A percentile compares a stretch with the other conserved stretches of the same genome.
Evolutionary conservation across 2,329 filamentous ascomycete species (phyloP).

Genomic region (Neoascochyta sp.): DNA sequence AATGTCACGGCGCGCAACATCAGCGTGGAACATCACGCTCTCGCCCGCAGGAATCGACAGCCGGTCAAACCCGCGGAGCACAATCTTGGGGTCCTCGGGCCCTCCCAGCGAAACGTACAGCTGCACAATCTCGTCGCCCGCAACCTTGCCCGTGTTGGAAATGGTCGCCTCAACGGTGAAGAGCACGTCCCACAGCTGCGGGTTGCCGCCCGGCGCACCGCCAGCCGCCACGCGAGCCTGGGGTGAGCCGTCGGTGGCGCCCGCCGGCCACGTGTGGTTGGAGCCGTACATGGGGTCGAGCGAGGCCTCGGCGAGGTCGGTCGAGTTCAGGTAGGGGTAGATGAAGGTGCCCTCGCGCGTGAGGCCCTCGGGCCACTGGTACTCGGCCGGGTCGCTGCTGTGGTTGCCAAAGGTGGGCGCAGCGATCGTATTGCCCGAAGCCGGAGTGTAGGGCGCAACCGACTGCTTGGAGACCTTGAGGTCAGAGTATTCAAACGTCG

Average conservation of each 20-base stretch:
- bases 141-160: conserved; percentile 64
- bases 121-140: conserved; percentile 70
- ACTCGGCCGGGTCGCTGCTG: conserved; percentile 61
- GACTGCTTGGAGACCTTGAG: conserved; percentile 54
- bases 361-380: conserved; percentile 63
- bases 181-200: conserved; percentile 62
- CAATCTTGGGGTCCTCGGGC: conserved; percentile 61
- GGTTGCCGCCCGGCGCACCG: conserved; percentile 60
- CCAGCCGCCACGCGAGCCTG: conserved; percentile 62
- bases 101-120: conserved; percentile 77
- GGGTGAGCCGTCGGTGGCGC: conserved; percentile 53
- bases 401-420: conserved; percentile 64
- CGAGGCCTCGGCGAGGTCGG: conserved; percentile 56
- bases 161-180: conserved; percentile 66
- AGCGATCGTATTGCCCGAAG: conserved; percentile 57
- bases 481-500: conserved; percentile 71
- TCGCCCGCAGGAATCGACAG: conserved; percentile 68
- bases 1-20: conserved; percentile 74
- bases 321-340: conserved; percentile 69
- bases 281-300: conserved; percentile 59
- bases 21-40: conserved; percentile 61
- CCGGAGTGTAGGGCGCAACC: conserved; percentile 56
- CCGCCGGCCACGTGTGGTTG: conserved; percentile 56
- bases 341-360: conserved; percentile 56
- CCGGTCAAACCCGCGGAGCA: conserved; percentile 78